Evolutionary conservation across 75 land plant species (phyloP), one percentile per base, ranked within the genome.

Genomic region (Selaginella moellendorffii): DNA sequence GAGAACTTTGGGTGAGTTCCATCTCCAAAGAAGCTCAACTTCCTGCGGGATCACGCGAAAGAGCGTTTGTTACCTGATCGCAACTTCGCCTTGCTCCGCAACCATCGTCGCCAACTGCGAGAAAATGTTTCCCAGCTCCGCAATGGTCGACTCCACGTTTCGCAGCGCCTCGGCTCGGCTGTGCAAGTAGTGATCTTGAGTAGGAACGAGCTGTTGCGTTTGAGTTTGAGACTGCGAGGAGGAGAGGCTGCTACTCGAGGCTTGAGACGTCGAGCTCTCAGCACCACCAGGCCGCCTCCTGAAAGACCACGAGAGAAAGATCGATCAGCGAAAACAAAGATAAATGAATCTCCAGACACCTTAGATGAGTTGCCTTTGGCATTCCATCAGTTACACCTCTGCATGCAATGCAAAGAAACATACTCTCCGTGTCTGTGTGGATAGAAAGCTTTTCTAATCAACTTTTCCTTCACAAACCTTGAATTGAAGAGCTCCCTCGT

Each of bases 101-200:
- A 91, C 97, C 95, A 91, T 78, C 26, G 97, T 91, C 28, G 95
- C 95, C 61, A 91, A 70, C 64, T 91, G 97, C 20, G 83, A 82
- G 56, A 91, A 91, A 24, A 91, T 91, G 65, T 72, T 91, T 63
- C 97, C 69, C 61, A 91, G 76, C 59, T 91, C 97, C 67, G 80
- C 83, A 30, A 91, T 91, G 22, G 97, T 91, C 24, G 93, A 84
- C 71, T 91, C 97, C 25, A 91, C 97, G 72, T 91, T 91, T 56
- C 87, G 97, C 68, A 91, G 86, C 78, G 97, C 97, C 71, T 91
- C 97, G 54, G 97, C 86, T 69, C 97, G 77, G 58, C 93, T 91
- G 72, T 87, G 95, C 93, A 91, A 82, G 72, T 91, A 91, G 69
- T 63, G 82, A 52, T 91, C 97, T 60, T 91, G 97, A 28, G 81